Evolutionary conservation across 495 filamentous ascomycete genomes (phyloP).

Genomic region (Talaromyces ruber): DNA sequence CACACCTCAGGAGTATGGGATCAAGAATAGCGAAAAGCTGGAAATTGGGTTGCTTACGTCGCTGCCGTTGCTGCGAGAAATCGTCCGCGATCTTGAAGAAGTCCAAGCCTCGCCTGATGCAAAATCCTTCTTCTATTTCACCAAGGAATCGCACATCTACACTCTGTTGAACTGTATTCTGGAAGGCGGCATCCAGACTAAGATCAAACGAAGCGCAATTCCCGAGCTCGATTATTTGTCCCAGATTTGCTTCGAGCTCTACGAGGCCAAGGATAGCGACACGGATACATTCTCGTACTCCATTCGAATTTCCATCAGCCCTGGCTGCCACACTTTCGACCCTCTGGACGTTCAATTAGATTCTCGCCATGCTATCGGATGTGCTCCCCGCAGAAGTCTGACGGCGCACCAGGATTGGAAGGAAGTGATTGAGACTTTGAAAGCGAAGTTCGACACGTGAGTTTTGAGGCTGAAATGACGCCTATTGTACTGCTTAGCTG

Average conservation of each 20-base stretch:
- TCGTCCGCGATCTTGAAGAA: conserved; percentile 94
- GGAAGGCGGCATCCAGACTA: conserved; percentile 90
- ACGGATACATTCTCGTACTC: conserved; percentile 75
- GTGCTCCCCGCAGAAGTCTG: conserved; percentile 76
- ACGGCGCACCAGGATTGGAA: conserved; percentile 95
- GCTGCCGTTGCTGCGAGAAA: conserved; percentile 86
- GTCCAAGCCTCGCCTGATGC: conserved; percentile 88
- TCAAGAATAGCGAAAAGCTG: conserved; percentile 86
- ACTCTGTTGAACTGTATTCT: conserved; percentile 96
- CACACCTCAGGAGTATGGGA: conserved; percentile 96
- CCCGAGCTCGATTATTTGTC: conserved; percentile 97
- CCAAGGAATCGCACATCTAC: conserved; percentile 98
- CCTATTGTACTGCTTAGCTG: conserved; percentile 8
- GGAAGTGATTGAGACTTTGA: conserved; percentile 83
- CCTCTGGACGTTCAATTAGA: conserved; percentile 93
- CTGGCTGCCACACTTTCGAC: conserved; percentile 92
- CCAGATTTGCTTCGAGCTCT: conserved; percentile 95
- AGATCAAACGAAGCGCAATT: conserved; percentile 83
- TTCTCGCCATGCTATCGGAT: conserved; percentile 89
- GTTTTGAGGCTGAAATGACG: conserved; percentile 18
- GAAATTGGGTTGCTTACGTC: conserved; percentile 95
- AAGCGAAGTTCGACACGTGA: conserved; percentile 91
- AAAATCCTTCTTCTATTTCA: conserved; percentile 97
- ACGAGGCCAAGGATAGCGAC: conserved; percentile 79
- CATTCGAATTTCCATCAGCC: conserved; percentile 91